Base-by-base conservation (phyloP, 169 alveolate species). In the Eimeria zaria region DNA sequence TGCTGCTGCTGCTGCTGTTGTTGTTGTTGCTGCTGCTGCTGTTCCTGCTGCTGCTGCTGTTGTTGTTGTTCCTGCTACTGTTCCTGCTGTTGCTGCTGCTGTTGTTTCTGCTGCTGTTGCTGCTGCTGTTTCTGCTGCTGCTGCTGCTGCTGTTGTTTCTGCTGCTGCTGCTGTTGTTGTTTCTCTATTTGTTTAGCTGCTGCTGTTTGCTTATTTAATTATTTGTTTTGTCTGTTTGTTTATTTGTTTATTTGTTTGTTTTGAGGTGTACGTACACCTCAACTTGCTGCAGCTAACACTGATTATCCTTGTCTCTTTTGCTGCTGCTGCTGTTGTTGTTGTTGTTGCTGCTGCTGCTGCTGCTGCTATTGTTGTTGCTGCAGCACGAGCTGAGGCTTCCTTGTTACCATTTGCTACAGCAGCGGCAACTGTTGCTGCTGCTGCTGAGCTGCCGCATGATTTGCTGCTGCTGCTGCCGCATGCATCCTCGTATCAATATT, bases 301-400 rank as follows among this genome's bases (percentile, higher is more conserved):
- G n/a, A n/a, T n/a, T n/a, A n/a, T 55, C 18, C 18, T 55, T 55
- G 67, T 55, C 67, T 55, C 67, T 18, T 11, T 55, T 55, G 11
- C 67, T 55, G 11, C 18, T 55, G 27, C 18, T 55, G 67, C 27
- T 55, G 11, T 55, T 55, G 67, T 14, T 55, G n/a, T n/a, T n/a
- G 27, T 58, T 58, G 67, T 22, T 67, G 44, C 44, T 12, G 46
- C 78, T 67, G 39, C 78, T 67, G 48, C 20, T 33, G 48, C 46
- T 67, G 39, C 20, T 67, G 78, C 78, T 74, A 60, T n/a, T 74
- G 51, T 60, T 7, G 62, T 74, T 36, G 62, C 51, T 74, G 85
- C 85, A 74, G 85, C 85, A 44, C 85, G 85, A 14, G 85, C 85
- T 7, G 85, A 74, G 58, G 85, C 85, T 27, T 74, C 85, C 85